phyloP scores from a whole-genome alignment of 352 stramenopile species.

The Phytophthora tentaculata region DNA sequence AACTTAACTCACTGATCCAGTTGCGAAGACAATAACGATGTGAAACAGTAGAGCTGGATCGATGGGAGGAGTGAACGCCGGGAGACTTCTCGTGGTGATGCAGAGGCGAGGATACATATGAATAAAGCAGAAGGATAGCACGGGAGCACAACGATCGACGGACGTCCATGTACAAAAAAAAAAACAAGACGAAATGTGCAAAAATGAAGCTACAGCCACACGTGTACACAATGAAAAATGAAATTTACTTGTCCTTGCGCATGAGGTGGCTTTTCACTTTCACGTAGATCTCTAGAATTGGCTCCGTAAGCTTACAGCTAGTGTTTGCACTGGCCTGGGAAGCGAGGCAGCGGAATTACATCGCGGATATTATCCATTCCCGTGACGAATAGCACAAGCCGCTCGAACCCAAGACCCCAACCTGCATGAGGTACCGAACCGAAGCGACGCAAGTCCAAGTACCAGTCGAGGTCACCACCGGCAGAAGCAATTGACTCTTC shows the following conservation, averaged over 20 bases:
- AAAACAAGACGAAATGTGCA: slow-evolving; percentile 36
- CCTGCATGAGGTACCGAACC: slow-evolving; percentile 97
- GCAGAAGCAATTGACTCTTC: slow-evolving; percentile 45
- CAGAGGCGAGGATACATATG: slow-evolving; percentile 8
- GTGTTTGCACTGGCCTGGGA: slow-evolving; percentile 93
- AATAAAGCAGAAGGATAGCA: slow-evolving; percentile 24
- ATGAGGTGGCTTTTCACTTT: slow-evolving; percentile 5
- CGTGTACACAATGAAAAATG: slow-evolving; percentile 34
- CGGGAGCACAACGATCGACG: slow-evolving; percentile 15
- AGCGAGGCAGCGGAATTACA: slow-evolving; percentile 97
- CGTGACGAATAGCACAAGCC: slow-evolving; percentile 97
- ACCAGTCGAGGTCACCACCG: slow-evolving; percentile 93
- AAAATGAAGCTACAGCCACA: slow-evolving; percentile 30
- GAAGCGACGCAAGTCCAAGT: slow-evolving; percentile 97
- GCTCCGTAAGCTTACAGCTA: too few relatives aligned
- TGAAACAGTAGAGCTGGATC: slow-evolving; percentile 28
- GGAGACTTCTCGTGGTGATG: slow-evolving; percentile 14
- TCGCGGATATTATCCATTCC: slow-evolving; percentile 99
- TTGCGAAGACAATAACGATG: slow-evolving; percentile 26
- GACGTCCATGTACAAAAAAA: slow-evolving; percentile 45
- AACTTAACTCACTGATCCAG: slow-evolving; percentile 15
- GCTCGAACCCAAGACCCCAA: slow-evolving; percentile 98
- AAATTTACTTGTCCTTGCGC: slow-evolving; percentile 17
- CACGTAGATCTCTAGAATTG: slow-evolving; percentile 17
- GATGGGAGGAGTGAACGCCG: slow-evolving; percentile 11